phyloP scores from a whole-genome alignment of 352 stramenopile species.

The Aphanomyces cochlioides region DNA sequence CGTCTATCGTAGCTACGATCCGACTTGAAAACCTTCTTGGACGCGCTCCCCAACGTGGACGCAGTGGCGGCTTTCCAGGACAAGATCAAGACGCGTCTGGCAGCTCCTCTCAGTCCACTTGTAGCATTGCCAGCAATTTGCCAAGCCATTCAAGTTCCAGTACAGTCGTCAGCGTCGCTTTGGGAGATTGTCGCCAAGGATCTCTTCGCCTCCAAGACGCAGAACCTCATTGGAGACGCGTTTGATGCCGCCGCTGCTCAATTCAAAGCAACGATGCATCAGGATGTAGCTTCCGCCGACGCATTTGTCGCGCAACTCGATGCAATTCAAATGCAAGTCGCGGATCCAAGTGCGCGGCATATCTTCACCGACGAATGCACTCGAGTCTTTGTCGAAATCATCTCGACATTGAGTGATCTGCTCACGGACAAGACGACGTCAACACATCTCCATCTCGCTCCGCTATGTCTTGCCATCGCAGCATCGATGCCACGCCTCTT shows the following conservation, averaged over 20 bases:
- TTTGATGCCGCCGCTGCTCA: constrained; percentile 6
- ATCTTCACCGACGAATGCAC: constrained; percentile 76
- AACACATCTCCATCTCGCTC: neutral
- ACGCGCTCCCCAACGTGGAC: neutral
- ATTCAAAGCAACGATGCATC: neutral
- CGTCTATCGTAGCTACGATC: neutral
- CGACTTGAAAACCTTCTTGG: neutral
- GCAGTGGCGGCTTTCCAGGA: neutral
- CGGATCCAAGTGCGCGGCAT: constrained; percentile 26
- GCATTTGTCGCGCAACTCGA: constrained; percentile 6
- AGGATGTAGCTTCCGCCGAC: neutral
- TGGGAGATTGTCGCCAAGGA: neutral
- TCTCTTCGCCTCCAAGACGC: constrained; percentile 9
- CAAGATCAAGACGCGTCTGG: neutral
- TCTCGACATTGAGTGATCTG: neutral
- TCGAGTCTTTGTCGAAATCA: constrained; percentile 53
- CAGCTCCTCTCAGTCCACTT: neutral
- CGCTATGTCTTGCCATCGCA: neutral
- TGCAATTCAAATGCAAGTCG: neutral
- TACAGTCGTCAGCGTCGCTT: neutral
- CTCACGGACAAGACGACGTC: neutral
- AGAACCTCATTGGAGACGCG: constrained; percentile 5
- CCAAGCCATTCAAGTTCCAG: neutral
- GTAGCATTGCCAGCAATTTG: neutral
- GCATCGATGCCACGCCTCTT: neutral